phyloP scores from a whole-genome alignment of 2,329 filamentous ascomycete genomes.

The Ceratocystis albifundus region DNA sequence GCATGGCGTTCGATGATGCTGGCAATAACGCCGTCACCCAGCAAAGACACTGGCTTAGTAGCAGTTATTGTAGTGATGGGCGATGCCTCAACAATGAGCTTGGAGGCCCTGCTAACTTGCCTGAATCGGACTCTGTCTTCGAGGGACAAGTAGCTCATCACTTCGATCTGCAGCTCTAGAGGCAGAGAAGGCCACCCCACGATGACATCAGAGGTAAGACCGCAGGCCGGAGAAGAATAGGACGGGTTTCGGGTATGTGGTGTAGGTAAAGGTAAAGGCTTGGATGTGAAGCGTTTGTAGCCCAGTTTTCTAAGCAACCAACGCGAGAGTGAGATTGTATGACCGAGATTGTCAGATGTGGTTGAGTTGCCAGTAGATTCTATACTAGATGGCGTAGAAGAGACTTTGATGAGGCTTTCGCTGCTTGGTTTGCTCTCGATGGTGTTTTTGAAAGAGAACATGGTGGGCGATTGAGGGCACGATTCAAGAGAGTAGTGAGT shows the following conservation, averaged over 20 bases:
- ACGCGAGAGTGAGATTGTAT: background rate
- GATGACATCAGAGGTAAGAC: background rate
- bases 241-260: background rate
- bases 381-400: background rate
- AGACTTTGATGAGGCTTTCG: background rate
- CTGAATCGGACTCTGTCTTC: background rate
- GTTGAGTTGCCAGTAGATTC: background rate
- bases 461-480: background rate
- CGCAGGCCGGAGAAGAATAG: background rate
- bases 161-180: background rate
- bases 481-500: no score
- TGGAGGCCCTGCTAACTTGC: background rate
- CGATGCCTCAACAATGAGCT: background rate
- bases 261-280: background rate
- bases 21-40: background rate
- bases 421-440: background rate
- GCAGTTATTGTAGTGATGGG: background rate
- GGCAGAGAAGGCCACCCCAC: background rate
- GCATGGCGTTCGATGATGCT: slow-evolving; percentile 1
- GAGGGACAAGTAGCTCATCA: background rate
- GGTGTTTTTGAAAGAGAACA: background rate
- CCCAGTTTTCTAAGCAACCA: background rate
- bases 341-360: background rate
- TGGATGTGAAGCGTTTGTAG: background rate
- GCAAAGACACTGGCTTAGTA: background rate